These are phyloP conservation scores for Termitomyces sp. DNA, from an alignment of 768 basidiomycete genomes.

Conservation along the genomic window DNA sequence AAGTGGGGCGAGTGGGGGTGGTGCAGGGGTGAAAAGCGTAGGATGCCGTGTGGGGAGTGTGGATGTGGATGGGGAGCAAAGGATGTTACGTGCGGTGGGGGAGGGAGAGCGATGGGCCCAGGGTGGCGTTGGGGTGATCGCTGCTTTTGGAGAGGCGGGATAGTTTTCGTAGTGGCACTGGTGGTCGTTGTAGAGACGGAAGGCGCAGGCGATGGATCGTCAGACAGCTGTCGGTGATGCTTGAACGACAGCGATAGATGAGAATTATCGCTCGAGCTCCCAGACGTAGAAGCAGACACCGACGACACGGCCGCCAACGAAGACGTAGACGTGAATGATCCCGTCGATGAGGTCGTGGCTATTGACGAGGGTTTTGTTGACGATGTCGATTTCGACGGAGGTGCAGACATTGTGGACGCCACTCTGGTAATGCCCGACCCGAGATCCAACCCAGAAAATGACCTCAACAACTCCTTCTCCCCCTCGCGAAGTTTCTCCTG, in stretches of 20 bases:
- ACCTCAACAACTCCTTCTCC: neutral
- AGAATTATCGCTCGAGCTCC: neutral
- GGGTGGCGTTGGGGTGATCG: slow-evolving; percentile 45
- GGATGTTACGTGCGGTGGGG: slow-evolving; percentile 39
- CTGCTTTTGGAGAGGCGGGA: slow-evolving; percentile 22
- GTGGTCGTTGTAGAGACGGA: neutral
- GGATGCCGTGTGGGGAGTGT: slow-evolving; percentile 19
- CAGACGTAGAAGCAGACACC: slow-evolving; percentile 9
- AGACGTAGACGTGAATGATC: slow-evolving; percentile 1
- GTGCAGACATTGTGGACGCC: slow-evolving; percentile 1
- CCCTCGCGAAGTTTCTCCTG: too few species aligned
- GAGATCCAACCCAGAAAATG: neutral
- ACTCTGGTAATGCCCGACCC: neutral
- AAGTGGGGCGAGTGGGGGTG: slow-evolving; percentile 29
- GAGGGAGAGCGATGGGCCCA: slow-evolving; percentile 65
- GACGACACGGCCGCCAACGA: slow-evolving; percentile 5
- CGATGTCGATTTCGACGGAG: slow-evolving; percentile 15
- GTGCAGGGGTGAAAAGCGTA: slow-evolving; percentile 23
- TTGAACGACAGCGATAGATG: neutral
- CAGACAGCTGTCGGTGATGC: neutral
- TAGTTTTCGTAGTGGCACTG: slow-evolving; percentile 26
- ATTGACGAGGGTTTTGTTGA: slow-evolving; percentile 1
- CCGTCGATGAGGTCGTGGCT: neutral
- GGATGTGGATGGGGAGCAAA: too few species aligned
- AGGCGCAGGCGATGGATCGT: neutral